Base-by-base conservation (phyloP, 495 filamentous ascomycete species). In the Aspergillus bertholletiae region DNA sequence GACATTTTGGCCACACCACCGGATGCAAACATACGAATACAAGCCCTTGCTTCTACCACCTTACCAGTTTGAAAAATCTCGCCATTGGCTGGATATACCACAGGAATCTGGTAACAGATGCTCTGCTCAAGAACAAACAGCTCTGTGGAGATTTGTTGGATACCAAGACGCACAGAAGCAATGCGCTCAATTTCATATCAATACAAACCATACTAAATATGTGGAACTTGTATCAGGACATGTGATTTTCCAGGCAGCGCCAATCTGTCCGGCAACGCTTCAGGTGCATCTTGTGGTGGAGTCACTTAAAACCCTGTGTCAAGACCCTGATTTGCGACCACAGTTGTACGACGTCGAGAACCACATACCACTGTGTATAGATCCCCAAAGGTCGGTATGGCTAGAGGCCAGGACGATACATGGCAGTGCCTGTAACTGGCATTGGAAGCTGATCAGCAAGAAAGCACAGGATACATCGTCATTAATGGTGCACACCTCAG, bases 271-370 rank as follows among this genome's bases (percentile, higher is more conserved):
- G 0, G 72, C 69, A 1, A 78, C 75, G 2, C 26, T 81, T 0
- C 57, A 77, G 51, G 51, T 81, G 2, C 72, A 77, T 34, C 76
- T 79, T 23, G 71, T 68, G 0, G 68, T 82, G n/a, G 77, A 82
- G 26, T 72, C 79, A n/a, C 23, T 80, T 1, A 40, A 59, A 2
- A 74, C 65, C 26, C 52, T 84, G 0, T 55, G 55, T 17, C 50
- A 56, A 5, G 49, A 48, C 0, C 54, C 47, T 0, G 56, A 18
- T 7, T 40, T 66, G 12, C 53, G 73, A 37, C 79, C 76, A 0
- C 52, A 67, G 24, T 56, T 81, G 7, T 64, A 59, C 12, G 53
- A 68, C 30, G 52, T 78, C 12, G 62, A 67, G 6, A 76, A 71
- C 48, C 69, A 76, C 20, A 61, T 66, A 9, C 74, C 74, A 0